Base-by-base conservation (phyloP, 2,329 filamentous ascomycete species). In the Sporothrix pseudoabietina region DNA sequence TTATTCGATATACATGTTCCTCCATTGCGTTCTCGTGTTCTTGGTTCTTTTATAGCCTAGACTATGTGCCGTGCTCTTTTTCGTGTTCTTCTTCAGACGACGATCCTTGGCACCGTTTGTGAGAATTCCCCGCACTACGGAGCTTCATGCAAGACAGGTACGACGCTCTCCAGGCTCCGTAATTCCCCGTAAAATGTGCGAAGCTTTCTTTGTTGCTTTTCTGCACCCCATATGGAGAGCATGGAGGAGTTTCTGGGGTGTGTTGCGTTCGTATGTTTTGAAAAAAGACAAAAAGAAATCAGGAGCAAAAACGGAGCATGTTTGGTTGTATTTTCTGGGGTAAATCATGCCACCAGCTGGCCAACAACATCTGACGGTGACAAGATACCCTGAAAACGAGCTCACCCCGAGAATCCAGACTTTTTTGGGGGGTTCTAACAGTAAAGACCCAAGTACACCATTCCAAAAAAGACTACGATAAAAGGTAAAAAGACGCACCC, bases 301-400 rank as follows among this genome's bases (percentile, higher is more conserved):
- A 16, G 19, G 30, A 52, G 44, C 16, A 66, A 41, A 63, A 35
- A 63, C 8, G 35, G 57, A 47, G 49, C 30, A 7, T n/a, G 52
- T 35, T 32, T 52, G 44, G 52, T 61, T 55, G 63, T 35, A 41
- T 69, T 61, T 54, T 49, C 61, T 61, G 63, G 63, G 65, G 71
- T 61, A 72, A 35, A 57, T 69, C 71, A 72, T 69, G 65, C 71
- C 65, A 72, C 52, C 35, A 47, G 41, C 41, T 14, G 19, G 39
- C 39, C 65, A 69, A 32, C 54, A 72, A 69, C 71, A 72, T 32
- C 65, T 47, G 71, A 72, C n/a, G 30, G 52, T 66, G 41, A 44
- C 14, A 66, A 55, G 41, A 16, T 32, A 52, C 7, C 22, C 14
- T n/a, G 32, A n/a, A 41, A 55, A 41, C n/a, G 16, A 30, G 49